phyloP scores from a whole-genome alignment of 2,329 filamentous ascomycete species.

The Didymella glomerata region DNA sequence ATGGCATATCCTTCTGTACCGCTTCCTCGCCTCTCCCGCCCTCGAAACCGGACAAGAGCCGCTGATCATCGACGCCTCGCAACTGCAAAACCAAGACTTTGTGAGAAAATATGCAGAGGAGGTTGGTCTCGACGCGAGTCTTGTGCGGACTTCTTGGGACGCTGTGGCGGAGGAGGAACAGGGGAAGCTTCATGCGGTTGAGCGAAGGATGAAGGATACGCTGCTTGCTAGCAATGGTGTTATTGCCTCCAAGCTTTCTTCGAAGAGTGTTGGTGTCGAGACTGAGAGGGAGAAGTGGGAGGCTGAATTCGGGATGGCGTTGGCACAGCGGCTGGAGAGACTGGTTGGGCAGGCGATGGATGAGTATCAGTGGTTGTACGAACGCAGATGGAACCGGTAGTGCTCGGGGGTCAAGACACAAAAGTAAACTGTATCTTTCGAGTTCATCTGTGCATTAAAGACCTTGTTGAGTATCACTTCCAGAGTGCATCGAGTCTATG shows the following conservation, averaged over 20 bases:
- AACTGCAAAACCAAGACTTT: neutral
- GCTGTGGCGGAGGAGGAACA: neutral
- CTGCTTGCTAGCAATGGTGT: conserved; percentile 29
- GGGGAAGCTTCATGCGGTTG: neutral
- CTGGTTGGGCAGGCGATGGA: conserved; percentile 15
- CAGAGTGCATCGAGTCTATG: too few species aligned
- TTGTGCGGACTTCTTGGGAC: neutral
- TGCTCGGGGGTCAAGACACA: too few species aligned
- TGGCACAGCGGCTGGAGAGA: conserved; percentile 21
- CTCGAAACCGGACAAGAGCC: neutral
- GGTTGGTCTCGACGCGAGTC: neutral
- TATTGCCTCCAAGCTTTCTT: conserved; percentile 22
- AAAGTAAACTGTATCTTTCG: too few species aligned
- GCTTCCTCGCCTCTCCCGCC: neutral
- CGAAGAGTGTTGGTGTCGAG: conserved; percentile 11
- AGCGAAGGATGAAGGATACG: conserved; percentile 34
- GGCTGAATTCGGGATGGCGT: conserved; percentile 30
- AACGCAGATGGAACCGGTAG: conserved; percentile 4
- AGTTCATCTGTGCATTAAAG: too few species aligned
- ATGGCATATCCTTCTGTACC: neutral
- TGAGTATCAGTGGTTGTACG: conserved; percentile 15
- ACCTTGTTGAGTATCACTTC: too few species aligned
- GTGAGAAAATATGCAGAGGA: neutral
- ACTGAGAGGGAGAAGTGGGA: conserved; percentile 25
- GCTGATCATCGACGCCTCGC: neutral